These are phyloP conservation scores for Peronospora farinosa DNA, from an alignment of 352 stramenopile species.

Conservation along the genomic window DNA sequence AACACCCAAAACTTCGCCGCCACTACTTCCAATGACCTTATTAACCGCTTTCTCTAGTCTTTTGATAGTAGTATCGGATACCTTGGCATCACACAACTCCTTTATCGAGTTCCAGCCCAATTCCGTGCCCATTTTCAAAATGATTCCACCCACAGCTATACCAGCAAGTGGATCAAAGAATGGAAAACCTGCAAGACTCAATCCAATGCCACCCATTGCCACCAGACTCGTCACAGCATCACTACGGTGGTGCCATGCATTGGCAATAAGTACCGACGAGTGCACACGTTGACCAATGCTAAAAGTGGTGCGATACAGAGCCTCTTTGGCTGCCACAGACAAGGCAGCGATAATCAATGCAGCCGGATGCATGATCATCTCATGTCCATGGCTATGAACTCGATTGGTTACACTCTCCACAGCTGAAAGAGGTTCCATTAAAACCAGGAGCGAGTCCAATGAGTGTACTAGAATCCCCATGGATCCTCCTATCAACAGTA, in stretches of 20 bases:
- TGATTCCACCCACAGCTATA: conserved; percentile 67
- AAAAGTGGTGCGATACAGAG: conserved; percentile 89
- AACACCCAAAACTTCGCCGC: conserved; percentile 39
- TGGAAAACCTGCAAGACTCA: conserved; percentile 54
- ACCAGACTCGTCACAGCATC: conserved; percentile 80
- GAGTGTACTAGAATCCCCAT: conserved; percentile 65
- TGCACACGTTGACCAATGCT: conserved; percentile 85
- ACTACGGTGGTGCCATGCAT: conserved; percentile 92
- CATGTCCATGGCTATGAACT: conserved; percentile 18
- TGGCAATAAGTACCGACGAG: conserved; percentile 91
- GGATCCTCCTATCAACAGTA: conserved; percentile 58
- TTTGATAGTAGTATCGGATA: conserved; percentile 31
- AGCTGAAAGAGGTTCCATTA: conserved; percentile 31
- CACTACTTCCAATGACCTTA: conserved; percentile 35
- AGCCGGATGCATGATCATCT: conserved; percentile 43
- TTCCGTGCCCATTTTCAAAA: conserved; percentile 70
- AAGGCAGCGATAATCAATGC: conserved; percentile 79
- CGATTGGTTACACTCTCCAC: conserved; percentile 32
- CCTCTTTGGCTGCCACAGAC: conserved; percentile 89
- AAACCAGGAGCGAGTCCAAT: conserved; percentile 50
- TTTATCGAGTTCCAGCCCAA: conserved; percentile 54
- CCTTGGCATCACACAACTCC: conserved; percentile 59
- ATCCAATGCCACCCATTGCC: conserved; percentile 53
- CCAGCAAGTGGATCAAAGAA: conserved; percentile 63
- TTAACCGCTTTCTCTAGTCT: conserved; percentile 37